These are phyloP conservation scores for Claviceps africana DNA, from an alignment of 2,329 filamentous ascomycete species.

Conservation along the genomic window DNA sequence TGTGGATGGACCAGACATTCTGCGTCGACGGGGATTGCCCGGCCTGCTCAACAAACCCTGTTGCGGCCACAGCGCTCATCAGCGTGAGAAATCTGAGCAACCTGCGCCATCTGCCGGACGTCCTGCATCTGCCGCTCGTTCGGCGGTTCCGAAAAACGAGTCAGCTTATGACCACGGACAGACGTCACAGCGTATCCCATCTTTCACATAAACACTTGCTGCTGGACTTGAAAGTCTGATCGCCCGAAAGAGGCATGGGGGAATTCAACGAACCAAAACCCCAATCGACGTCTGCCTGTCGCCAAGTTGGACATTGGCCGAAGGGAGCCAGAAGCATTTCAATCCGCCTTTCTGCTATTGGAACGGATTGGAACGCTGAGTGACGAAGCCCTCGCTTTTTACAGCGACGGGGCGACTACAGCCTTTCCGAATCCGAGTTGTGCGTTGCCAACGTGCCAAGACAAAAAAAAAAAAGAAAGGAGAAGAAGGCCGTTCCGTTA, in stretches of 20 bases:
- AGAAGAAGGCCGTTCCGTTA: not conserved
- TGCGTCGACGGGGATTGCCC: not conserved
- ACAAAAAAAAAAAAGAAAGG: too few relatives aligned
- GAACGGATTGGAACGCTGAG: not conserved
- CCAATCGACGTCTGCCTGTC: not conserved
- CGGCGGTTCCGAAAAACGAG: not conserved
- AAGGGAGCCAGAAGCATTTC: not conserved
- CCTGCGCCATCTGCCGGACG: not conserved
- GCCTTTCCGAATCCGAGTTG: not conserved
- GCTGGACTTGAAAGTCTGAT: not conserved
- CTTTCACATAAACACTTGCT: not conserved
- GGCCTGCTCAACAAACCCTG: too few relatives aligned
- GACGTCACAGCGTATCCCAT: not conserved
- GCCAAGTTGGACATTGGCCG: not conserved
- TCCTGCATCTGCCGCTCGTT: not conserved
- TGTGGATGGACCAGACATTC: not conserved
- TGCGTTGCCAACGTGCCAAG: too few relatives aligned
- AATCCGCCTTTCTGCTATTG: not conserved
- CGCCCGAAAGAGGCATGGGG: not conserved
- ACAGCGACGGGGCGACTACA: not conserved
- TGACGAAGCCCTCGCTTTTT: not conserved
- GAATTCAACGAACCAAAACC: not conserved
- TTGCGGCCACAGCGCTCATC: not conserved
- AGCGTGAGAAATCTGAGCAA: not conserved
- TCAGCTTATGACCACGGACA: not conserved